Percentiles rank a stretch among this genome's conserved stretches.
phyloP scores from a whole-genome alignment of 257 asterid genomes.

The Nicotiana tomentosiformis region DNA sequence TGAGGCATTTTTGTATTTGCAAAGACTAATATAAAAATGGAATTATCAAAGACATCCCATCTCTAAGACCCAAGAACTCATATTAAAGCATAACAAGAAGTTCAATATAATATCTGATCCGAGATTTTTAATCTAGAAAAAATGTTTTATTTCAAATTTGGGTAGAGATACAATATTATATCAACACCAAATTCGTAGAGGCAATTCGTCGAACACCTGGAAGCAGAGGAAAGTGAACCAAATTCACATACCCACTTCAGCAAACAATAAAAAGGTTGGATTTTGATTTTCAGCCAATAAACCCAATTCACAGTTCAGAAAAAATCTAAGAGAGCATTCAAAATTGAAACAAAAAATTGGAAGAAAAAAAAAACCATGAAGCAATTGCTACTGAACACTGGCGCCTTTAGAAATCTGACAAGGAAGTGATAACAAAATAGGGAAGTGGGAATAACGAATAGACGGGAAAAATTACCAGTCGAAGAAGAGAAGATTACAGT shows the following conservation, averaged over 20 bases:
- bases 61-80: background rate
- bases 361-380: background rate
- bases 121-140: background rate
- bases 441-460: background rate
- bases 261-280: background rate
- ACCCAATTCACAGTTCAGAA: background rate
- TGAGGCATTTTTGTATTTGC: background rate
- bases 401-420: background rate
- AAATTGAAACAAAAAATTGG: too few relatives aligned
- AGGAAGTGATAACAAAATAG: background rate
- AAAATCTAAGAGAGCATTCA: background rate
- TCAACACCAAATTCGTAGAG: background rate
- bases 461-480: background rate
- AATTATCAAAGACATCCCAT: background rate
- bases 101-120: background rate
- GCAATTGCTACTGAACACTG: background rate
- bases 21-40: background rate
- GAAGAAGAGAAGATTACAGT: background rate
- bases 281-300: background rate
- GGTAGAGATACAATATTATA: background rate
- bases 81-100: background rate
- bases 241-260: background rate
- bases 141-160: background rate
- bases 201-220: slow-evolving; percentile 2
- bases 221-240: background rate